These are phyloP conservation scores for Bremia lactucae DNA, from an alignment of 352 stramenopile species.

Conservation along the genomic window DNA sequence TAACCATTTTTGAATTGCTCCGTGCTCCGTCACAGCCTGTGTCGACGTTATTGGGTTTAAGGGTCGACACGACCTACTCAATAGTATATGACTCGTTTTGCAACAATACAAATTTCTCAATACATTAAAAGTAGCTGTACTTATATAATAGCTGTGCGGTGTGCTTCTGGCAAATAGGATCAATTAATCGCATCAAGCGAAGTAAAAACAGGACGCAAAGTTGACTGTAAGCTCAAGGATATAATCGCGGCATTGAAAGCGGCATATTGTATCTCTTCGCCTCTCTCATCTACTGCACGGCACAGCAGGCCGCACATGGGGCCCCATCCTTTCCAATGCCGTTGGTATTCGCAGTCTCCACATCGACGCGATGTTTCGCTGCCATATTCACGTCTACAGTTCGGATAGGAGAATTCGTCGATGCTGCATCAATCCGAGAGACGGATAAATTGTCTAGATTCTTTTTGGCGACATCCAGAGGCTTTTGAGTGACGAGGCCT, in stretches of 20 bases:
- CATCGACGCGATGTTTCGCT: conserved; percentile 20
- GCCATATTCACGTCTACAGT: conserved; percentile 18
- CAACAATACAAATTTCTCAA: too few species aligned
- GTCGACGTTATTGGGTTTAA: too few species aligned
- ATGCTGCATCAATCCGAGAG: conserved; percentile 21
- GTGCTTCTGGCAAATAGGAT: conserved; percentile 2
- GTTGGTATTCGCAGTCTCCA: conserved; percentile 6
- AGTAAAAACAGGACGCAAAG: conserved; percentile 5
- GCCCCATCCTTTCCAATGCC: conserved; percentile 36
- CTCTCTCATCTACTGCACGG: conserved; percentile 43
- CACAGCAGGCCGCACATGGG: conserved; percentile 52
- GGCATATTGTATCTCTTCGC: not conserved
- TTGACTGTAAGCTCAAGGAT: conserved; percentile 12
- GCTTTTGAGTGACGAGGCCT: conserved; percentile 71
- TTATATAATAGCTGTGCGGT: conserved; percentile 22
- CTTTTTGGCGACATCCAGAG: conserved; percentile 35
- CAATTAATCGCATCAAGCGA: conserved; percentile 7
- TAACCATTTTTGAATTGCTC: too few species aligned
- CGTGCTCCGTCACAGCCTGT: too few species aligned
- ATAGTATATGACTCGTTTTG: too few species aligned
- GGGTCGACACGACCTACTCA: too few species aligned
- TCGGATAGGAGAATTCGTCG: conserved; percentile 10
- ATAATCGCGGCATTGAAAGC: conserved; percentile 7
- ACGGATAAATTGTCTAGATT: conserved; percentile 25
- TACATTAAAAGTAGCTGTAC: conserved; percentile 8